These are phyloP conservation scores for Podaxis mareebaensis DNA, from an alignment of 768 basidiomycete genomes.

Conservation along the genomic window DNA sequence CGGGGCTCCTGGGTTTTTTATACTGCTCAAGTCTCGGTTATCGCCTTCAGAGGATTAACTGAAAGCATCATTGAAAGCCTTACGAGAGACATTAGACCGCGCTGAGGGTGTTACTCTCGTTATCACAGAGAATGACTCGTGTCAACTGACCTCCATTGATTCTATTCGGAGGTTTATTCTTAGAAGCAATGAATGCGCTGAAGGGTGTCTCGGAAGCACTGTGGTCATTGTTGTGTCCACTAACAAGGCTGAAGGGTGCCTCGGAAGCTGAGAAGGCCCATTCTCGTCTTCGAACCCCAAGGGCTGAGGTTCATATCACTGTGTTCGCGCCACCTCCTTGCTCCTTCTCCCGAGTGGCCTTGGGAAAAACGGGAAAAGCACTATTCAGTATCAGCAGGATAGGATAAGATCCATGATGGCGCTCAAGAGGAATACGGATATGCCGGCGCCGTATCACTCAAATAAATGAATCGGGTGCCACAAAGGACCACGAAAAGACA, in stretches of 20 bases:
- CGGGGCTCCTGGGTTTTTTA: too few relatives aligned
- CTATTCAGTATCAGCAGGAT: neutral
- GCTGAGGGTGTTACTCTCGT: too few relatives aligned
- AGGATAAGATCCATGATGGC: neutral
- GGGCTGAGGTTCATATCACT: neutral
- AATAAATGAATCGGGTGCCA: neutral
- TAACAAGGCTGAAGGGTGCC: neutral
- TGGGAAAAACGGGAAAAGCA: neutral
- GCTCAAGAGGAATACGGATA: neutral
- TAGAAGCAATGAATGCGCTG: too few relatives aligned
- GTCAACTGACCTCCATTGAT: too few relatives aligned
- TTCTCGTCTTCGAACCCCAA: neutral
- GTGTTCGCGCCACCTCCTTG: neutral
- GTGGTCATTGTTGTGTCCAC: too few relatives aligned
- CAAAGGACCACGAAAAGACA: neutral
- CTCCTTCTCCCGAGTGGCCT: neutral
- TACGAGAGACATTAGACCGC: too few relatives aligned
- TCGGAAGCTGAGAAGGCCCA: neutral
- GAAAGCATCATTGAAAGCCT: too few relatives aligned
- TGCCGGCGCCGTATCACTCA: neutral
- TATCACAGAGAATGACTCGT: too few relatives aligned
- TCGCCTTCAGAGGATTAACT: too few relatives aligned
- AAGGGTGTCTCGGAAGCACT: too few relatives aligned
- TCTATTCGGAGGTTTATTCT: too few relatives aligned
- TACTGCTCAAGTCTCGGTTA: too few relatives aligned